Base-by-base conservation (phyloP, 805 yeast genomes). In the Pichia paraexigua region DNA sequence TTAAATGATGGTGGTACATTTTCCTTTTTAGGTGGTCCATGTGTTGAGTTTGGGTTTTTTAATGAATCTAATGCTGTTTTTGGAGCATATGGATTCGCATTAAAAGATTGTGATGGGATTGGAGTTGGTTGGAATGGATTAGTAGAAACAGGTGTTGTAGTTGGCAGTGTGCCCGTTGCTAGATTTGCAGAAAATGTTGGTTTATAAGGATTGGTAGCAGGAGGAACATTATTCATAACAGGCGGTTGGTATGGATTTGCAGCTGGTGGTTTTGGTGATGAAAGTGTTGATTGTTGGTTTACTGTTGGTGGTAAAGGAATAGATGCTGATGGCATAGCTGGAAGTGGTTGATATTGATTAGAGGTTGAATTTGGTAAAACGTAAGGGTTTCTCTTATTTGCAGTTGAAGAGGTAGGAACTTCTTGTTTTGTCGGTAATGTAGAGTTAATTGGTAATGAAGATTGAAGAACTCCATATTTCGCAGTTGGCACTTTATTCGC, bases 41-140 rank as follows among this genome's bases (percentile, higher is more conserved):
- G 67, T 15, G 64, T 52, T 27, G 64, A 50, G 21, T 43, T 20
- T 45, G 62, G 66, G 2, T 50, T 53, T 40, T 60, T 63, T 49
- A 67, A 45, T 3, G 70, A 66, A 24, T 67, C 70, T 5, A 68
- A 47, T 1, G 71, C 72, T 27, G 70, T 65, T 40, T 52, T 60
- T 52, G 71, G 71, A 2, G 68, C 68, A 52, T 68, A 68, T 47
- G 71, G 71, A 50, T 68, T 68, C 2, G 57, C 39, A 24, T 51
- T 62, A 4, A 58, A 41, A 20, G 49, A 53, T 52, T 69, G 65
- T 52, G 67, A 65, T 53, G 69, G 68, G 37, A 76, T 72, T 20
- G 63, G n/a, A 17, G 15, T 28, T 17, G 58, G 47, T 27, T 25
- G 41, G 15, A 28, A 47, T 27, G 41, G 28, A 13, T 27, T 27